Conservation (phyloP, 2,329 filamentous ascomycete species). For the Xylariomycetidae sp. region DNA sequence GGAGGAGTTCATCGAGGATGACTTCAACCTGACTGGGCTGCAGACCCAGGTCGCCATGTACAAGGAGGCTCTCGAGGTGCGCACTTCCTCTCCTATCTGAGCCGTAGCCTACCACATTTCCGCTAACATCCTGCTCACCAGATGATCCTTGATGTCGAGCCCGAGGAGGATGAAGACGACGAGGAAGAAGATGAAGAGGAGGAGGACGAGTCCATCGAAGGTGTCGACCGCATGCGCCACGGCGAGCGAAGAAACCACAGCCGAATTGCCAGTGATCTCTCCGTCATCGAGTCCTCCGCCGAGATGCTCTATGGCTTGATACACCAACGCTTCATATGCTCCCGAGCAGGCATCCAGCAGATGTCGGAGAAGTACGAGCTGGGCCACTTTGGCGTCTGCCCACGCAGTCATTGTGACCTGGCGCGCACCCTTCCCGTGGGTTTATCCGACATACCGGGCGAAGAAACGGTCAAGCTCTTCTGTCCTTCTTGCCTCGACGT, state of each 20-base stretch:
- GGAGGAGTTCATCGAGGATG: conserved; percentile 99
- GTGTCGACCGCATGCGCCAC: conserved; percentile 44
- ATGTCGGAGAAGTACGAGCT: conserved; percentile 99
- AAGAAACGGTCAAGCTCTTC: conserved; percentile 97
- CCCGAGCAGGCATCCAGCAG: conserved; percentile 90
- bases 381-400: conserved; percentile 91
- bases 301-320: conserved; percentile 97
- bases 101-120: neutral
- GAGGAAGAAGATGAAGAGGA: conserved; percentile 68
- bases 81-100: conserved; percentile 4
- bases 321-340: conserved; percentile 97
- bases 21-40: conserved; percentile 96
- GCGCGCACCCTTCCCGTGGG: conserved; percentile 90
- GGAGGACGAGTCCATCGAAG: conserved; percentile 59
- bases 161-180: conserved; percentile 83
- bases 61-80: conserved; percentile 88
- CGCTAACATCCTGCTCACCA: conserved; percentile 22
- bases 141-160: conserved; percentile 98
- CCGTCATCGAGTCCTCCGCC: conserved; percentile 94
- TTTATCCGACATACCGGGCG: conserved; percentile 86
- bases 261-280: conserved; percentile 85
- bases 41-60: conserved; percentile 97
- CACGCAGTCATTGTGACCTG: conserved; percentile 86
- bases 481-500: conserved; percentile 95
- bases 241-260: conserved; percentile 70